phyloP scores from a whole-genome alignment of 148 eudicot genomes.

The Camellia lanceoleosa region DNA sequence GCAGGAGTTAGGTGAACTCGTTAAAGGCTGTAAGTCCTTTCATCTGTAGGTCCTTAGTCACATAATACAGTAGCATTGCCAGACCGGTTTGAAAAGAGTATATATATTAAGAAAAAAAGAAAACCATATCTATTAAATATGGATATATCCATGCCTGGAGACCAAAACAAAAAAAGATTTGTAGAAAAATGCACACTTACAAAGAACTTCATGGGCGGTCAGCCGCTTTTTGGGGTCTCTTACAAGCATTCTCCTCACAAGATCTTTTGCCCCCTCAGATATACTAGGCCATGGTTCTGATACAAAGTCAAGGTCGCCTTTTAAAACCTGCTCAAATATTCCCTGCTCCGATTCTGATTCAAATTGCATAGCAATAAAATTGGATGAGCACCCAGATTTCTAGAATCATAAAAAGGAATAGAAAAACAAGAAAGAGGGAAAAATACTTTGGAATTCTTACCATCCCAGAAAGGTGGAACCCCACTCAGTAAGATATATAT shows the following conservation, averaged over 20 bases:
- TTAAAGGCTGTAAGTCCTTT: too few species aligned
- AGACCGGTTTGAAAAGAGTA: background rate
- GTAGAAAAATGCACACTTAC: slow-evolving; percentile 23
- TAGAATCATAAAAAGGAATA: background rate
- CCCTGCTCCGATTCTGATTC: slow-evolving; percentile 44
- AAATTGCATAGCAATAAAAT: background rate
- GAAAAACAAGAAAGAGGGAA: background rate
- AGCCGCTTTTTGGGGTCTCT: slow-evolving; percentile 34
- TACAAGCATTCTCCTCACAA: slow-evolving; percentile 36
- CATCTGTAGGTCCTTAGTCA: background rate
- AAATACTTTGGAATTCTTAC: slow-evolving; percentile 20
- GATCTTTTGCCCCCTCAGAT: slow-evolving; percentile 39
- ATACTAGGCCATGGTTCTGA: slow-evolving; percentile 47
- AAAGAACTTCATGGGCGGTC: slow-evolving; percentile 41
- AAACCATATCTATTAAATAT: background rate
- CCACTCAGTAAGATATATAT: slow-evolving; percentile 41
- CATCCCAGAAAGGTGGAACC: slow-evolving; percentile 50
- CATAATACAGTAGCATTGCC: background rate
- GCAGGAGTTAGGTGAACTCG: too few species aligned
- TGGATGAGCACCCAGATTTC: background rate
- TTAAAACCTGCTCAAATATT: slow-evolving; percentile 39
- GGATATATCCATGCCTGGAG: background rate
- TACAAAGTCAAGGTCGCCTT: slow-evolving; percentile 39
- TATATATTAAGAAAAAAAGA: background rate
- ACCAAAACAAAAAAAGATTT: background rate